Evolutionary conservation across 1,139 yeast genomes (phyloP).

Genomic region (Magnusiomyces paraingens): DNA sequence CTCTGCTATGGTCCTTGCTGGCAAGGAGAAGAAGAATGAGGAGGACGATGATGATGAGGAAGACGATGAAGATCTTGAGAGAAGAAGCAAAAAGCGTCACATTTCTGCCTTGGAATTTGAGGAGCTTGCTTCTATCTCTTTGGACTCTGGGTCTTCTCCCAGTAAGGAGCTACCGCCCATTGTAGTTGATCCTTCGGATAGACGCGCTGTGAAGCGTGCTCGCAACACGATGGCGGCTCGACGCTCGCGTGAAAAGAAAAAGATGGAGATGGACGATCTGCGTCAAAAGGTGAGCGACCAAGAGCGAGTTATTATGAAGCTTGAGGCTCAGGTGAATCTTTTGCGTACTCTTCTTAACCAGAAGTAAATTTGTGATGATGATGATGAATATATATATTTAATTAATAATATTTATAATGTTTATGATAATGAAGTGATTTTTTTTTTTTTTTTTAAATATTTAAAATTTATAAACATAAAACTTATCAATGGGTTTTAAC

Average conservation of each 20-base stretch:
- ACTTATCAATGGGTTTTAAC: too few species aligned
- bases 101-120: slow-evolving; percentile 1
- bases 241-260: slow-evolving; percentile 87
- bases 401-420: not conserved
- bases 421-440: not conserved
- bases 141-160: not conserved
- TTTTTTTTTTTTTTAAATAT: not conserved
- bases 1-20: slow-evolving; percentile 19
- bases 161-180: slow-evolving; percentile 48
- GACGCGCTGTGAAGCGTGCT: slow-evolving; percentile 75
- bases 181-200: slow-evolving; percentile 50
- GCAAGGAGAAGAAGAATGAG: not conserved
- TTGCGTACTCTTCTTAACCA: slow-evolving; percentile 5
- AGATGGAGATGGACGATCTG: slow-evolving; percentile 78
- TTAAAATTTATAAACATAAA: too few species aligned
- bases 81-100: not conserved
- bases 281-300: slow-evolving; percentile 70
- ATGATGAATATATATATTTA: not conserved
- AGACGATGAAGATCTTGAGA: not conserved
- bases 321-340: slow-evolving; percentile 16
- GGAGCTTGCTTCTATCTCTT: not conserved
- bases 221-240: slow-evolving; percentile 97
- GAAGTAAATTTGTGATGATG: not conserved
- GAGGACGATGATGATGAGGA: not conserved
- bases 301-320: slow-evolving; percentile 16